Conservation (phyloP, 768 basidiomycete genomes). For the Piloderma croceum region DNA sequence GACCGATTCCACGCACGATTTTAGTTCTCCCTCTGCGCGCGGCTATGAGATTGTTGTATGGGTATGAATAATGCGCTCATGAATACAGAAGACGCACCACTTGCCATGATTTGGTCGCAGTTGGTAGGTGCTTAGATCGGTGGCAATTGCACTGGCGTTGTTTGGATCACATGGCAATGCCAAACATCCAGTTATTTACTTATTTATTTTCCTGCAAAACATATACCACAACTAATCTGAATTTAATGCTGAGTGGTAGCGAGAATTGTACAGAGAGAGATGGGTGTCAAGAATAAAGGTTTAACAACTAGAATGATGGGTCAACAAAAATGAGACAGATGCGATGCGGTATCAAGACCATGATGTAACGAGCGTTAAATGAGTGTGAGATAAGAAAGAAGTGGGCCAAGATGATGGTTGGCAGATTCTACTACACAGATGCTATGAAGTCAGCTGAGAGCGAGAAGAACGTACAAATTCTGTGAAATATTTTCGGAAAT, state of each 20-base stretch:
- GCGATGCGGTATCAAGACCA: neutral
- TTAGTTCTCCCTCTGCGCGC: neutral
- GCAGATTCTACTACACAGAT: conserved; percentile 1
- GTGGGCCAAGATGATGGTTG: conserved; percentile 3
- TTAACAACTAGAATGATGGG: neutral
- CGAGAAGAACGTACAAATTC: conserved; percentile 77
- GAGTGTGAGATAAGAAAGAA: conserved; percentile 1
- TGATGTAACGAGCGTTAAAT: conserved; percentile 3
- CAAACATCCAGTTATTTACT: neutral
- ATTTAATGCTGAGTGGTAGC: neutral
- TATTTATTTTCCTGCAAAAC: neutral
- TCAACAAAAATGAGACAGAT: conserved; percentile 3
- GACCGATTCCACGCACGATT: neutral
- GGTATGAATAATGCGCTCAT: neutral
- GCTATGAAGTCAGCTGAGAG: conserved; percentile 48
- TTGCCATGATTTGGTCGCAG: too few relatives aligned
- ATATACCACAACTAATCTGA: neutral
- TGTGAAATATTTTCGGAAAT: conserved; percentile 81
- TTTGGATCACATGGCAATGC: neutral
- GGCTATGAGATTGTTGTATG: neutral
- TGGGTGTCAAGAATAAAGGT: too few relatives aligned
- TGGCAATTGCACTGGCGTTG: too few relatives aligned
- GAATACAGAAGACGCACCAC: neutral
- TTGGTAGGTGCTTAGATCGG: too few relatives aligned
- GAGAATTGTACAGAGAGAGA: too few relatives aligned